Evolutionary conservation across 129 eudicot genomes (phyloP).

Genomic region (Apium graveolens): DNA sequence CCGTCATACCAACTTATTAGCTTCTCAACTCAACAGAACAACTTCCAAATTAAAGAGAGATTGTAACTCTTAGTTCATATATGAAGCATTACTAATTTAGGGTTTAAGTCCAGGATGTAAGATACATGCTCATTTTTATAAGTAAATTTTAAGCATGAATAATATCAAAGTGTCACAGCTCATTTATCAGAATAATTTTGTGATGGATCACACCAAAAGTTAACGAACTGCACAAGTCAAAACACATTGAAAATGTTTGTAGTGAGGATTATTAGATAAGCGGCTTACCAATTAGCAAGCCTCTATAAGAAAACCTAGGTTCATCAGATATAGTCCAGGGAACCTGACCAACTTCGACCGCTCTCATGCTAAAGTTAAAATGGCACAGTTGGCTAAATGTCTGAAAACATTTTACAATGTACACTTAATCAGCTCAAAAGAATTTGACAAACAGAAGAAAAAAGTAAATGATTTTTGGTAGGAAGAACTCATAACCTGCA

Average conservation of each 20-base stretch:
- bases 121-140: neutral
- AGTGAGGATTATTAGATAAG: conserved; percentile 1
- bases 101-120: neutral
- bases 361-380: conserved; percentile 55
- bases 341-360: conserved; percentile 49
- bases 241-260: neutral
- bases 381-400: conserved; percentile 85
- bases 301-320: conserved; percentile 89
- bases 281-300: conserved; percentile 77
- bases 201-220: neutral
- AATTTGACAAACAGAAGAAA: neutral
- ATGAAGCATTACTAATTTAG: neutral
- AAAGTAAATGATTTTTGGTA: conserved; percentile 4
- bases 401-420: conserved; percentile 29
- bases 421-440: neutral
- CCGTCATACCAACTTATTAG: conserved; percentile 1
- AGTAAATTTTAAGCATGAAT: neutral
- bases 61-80: neutral
- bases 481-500: conserved; percentile 48
- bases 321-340: conserved; percentile 72
- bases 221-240: neutral
- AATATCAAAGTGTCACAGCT: neutral
- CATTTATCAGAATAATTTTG: neutral
- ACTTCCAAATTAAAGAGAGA: neutral
- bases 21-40: neutral